Evolutionary conservation across 345 rosid species (phyloP).

Genomic region (Sisymbrium altissimum): DNA sequence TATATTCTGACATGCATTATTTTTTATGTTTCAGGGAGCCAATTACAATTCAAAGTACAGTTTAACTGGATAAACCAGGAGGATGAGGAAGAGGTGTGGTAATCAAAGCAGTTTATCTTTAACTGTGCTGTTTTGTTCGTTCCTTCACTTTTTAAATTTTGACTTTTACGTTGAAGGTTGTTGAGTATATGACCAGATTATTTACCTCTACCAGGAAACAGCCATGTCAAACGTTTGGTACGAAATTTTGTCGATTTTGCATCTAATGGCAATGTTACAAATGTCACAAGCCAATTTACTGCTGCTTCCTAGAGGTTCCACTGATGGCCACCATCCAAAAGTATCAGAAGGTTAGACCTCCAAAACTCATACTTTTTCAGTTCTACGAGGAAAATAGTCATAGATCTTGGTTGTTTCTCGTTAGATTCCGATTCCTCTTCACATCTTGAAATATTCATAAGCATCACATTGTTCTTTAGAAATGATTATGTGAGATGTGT

Average conservation of each 20-base stretch:
- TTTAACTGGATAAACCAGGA: constrained; percentile 95
- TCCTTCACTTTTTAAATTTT: neutral
- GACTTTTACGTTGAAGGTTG: neutral
- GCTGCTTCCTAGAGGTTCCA: constrained; percentile 86
- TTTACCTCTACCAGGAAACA: constrained; percentile 69
- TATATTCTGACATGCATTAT: constrained; percentile 10
- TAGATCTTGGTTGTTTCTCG: neutral
- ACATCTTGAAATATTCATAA: neutral
- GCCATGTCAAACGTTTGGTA: constrained; percentile 87
- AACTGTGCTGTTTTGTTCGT: neutral
- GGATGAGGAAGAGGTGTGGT: constrained; percentile 82
- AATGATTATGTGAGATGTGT: neutral
- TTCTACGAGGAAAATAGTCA: neutral
- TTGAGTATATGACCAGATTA: constrained; percentile 12
- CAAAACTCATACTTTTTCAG: constrained; percentile 14
- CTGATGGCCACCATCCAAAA: constrained; percentile 79
- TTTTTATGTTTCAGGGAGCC: constrained; percentile 51
- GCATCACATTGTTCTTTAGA: neutral
- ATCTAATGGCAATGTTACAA: constrained; percentile 91
- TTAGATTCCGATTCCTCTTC: neutral
- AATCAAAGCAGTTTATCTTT: constrained; percentile 8
- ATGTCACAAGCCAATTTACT: constrained; percentile 87
- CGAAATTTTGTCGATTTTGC: constrained; percentile 90
- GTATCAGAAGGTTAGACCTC: constrained; percentile 91
- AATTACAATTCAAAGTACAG: constrained; percentile 65